Evolutionary conservation across 139 green algal genomes (phyloP).

Genomic region (Chlorella vulgaris): DNA sequence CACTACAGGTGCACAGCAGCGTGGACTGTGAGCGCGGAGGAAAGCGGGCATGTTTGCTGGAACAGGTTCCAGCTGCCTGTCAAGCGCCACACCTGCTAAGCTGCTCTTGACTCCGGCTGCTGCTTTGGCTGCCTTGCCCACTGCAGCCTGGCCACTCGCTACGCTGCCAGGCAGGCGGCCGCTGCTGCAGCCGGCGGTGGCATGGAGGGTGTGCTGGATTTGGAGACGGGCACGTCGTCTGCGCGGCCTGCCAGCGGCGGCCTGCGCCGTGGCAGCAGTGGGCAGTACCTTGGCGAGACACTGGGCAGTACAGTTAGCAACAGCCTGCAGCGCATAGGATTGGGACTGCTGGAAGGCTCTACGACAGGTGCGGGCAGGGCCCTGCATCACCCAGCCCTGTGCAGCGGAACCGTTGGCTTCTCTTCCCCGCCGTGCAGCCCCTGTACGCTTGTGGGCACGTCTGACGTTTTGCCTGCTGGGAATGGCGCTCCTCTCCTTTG

Average conservation of each 20-base stretch:
- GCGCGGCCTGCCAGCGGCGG: not conserved
- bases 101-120: not conserved
- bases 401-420: too few relatives aligned
- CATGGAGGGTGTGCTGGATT: not conserved
- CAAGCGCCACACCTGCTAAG: slow-evolving; percentile 24
- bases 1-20: slow-evolving; percentile 57
- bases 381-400: too few relatives aligned
- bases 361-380: not conserved
- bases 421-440: too few relatives aligned
- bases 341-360: not conserved
- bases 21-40: too few relatives aligned
- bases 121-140: too few relatives aligned
- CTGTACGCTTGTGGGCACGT: too few relatives aligned
- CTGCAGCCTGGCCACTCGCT: slow-evolving; percentile 18
- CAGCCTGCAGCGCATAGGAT: not conserved
- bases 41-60: too few relatives aligned
- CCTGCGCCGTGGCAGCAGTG: not conserved
- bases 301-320: slow-evolving; percentile 8
- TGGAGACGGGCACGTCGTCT: not conserved
- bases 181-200: not conserved
- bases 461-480: not conserved
- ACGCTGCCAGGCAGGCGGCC: not conserved
- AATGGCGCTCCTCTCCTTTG: too few relatives aligned
- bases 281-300: not conserved
- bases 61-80: too few relatives aligned